Base-by-base conservation (phyloP, 192 early-diverging fungal genomes). In the Cetraspora pellucida region DNA sequence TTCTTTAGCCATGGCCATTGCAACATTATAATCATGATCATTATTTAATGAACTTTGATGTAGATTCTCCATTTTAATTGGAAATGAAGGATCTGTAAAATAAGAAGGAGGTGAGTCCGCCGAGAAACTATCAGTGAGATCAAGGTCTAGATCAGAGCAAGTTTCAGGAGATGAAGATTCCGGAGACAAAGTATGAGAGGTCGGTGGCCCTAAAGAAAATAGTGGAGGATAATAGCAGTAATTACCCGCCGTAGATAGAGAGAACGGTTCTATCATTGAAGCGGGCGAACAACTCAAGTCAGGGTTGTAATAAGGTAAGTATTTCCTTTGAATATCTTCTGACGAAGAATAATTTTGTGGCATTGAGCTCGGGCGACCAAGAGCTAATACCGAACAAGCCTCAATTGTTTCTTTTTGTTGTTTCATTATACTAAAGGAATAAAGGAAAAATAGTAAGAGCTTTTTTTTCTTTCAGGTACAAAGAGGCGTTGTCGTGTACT, bases 11-110 rank as follows among this genome's bases (percentile, higher is more conserved):
- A 73, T 45, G 21, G 72, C 21, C 43, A 73, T 55, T 21, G 72
- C 72, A 2, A 73, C 43, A 46, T 59, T 73, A 73, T 73, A 73
- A 27, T 73, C 72, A 28, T 73, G 28, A 21, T 73, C 63, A 37
- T 44, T 37, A 65, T 17, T 10, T 44, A 65, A 65, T 7, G 58
- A 60, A 43, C 61, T 30, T 19, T 65, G 63, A 46, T 69, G 45
- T 50, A 13, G 46, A 49, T 54, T 19, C 21, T 73, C 72, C 57
- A 73, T 50, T 45, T 73, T 73, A 60, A 73, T 59, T 27, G 37
- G n/a, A n/a, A 73, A 46, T 43, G 52, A 37, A 46, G 72, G 57
- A 68, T 19, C n/a, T 49, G 65, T 68, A 17, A 47, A 47, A 68
- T 45, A 14, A 25, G 44, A 45, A 49, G 65, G 65, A 47, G 37